Base-by-base conservation (phyloP, 805 yeast genomes). In the Myxozyma lipomycoides region DNA sequence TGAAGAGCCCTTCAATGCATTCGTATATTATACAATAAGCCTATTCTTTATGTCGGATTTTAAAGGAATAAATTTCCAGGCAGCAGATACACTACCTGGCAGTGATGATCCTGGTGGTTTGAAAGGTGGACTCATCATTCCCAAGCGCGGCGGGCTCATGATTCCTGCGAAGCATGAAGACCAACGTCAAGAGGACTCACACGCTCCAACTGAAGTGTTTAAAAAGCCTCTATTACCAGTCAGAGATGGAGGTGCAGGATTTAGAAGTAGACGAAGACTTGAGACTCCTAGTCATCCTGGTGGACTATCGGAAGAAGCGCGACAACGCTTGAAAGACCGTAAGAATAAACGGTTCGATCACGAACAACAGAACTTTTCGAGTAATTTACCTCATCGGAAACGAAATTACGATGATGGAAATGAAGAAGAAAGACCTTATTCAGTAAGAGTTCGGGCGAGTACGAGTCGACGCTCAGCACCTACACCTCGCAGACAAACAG, bases 281-380 rank as follows among this genome's bases (percentile, higher is more conserved):
- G 58, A 50, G 9, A 53, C 58, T 4, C 58, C 58, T 12, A 45
- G 51, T 44, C 55, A 53, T 25, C 49, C 51, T 12, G 48, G 45
- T 15, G 58, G 58, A 2, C 44, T 53, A 4, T 46, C 58, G 4
- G 44, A 32, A 7, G 58, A 43, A n/a, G 58, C 58, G 9, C 46
- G 58, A 1, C 46, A 39, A 12, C 45, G 55, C 2, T 40, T 53
- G 18, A 45, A 42, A 17, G 46, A 46, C 10, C 22, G 28, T 21
- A 45, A 46, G n/a, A 43, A 24, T 12, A 45, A 46, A 21, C 52
- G 48, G 23, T 44, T 39, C 9, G 36, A 6, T 6, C 6, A 15
- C 34, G 6, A 7, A 7, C 36, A 40, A 17, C 40, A 40, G 43
- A 30, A 5, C 7, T 15, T 10, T 5, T 6, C 19, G 25, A 45